These are phyloP conservation scores for Gnetum montanum DNA, from an alignment of 75 land plant genomes.

Conservation along the genomic window DNA sequence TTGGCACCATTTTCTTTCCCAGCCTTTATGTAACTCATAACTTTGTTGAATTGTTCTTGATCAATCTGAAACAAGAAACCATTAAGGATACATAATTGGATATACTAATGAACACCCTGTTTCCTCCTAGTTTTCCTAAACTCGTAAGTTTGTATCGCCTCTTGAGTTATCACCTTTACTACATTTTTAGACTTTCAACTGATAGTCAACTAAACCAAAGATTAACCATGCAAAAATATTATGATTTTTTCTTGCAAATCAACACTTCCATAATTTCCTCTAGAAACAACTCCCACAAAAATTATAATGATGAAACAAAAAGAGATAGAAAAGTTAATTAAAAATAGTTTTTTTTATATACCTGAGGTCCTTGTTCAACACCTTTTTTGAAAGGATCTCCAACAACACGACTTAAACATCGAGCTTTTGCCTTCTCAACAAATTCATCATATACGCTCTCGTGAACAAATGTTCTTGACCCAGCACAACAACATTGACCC, in stretches of 20 bases:
- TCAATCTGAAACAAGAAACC: slow-evolving; percentile 19
- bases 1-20: slow-evolving; percentile 37
- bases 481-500: slow-evolving; percentile 55
- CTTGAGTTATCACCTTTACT: no score
- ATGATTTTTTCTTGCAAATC: no score
- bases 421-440: slow-evolving; percentile 38
- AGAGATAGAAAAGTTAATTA: no score
- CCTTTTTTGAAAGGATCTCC: slow-evolving; percentile 46
- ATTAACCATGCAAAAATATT: no score
- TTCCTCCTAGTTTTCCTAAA: not conserved
- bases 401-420: slow-evolving; percentile 36
- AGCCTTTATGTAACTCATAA: slow-evolving; percentile 24
- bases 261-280: no score
- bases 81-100: not conserved
- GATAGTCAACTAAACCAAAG: no score
- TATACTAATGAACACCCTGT: not conserved
- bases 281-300: no score
- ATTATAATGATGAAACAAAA: not conserved
- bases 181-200: no score
- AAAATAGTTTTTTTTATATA: no score
- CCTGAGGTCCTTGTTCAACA: slow-evolving; percentile 56
- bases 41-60: slow-evolving; percentile 30
- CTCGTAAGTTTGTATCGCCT: no score
- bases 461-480: slow-evolving; percentile 46
- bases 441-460: slow-evolving; percentile 46